Conservation (phyloP, 2,329 filamentous ascomycete genomes). For the Paracoccidioides lutzii region DNA sequence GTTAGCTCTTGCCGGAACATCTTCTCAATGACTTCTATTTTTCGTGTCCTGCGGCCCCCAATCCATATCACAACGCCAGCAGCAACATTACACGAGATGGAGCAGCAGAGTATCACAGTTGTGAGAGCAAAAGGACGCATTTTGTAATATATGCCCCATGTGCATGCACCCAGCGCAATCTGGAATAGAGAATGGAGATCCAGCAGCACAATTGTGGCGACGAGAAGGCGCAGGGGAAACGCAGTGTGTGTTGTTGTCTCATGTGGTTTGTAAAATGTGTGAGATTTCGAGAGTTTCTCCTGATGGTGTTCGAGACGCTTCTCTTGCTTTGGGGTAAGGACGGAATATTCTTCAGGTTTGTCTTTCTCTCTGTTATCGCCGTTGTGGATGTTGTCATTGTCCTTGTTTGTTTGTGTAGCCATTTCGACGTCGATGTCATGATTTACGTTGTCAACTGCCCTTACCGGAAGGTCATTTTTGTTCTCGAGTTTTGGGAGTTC, state of each 20-base stretch:
- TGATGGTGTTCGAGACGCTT: conserved; percentile 62
- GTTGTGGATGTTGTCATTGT: conserved; percentile 28
- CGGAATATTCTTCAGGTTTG: conserved; percentile 45
- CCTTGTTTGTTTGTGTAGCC: conserved; percentile 26
- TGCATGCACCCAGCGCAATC: conserved; percentile 63
- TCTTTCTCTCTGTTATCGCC: conserved; percentile 20
- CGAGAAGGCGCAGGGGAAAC: conserved; percentile 60
- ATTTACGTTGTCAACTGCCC: conserved; percentile 24
- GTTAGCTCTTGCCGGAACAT: conserved; percentile 68
- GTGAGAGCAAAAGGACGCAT: conserved; percentile 59
- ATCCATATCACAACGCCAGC: conserved; percentile 65
- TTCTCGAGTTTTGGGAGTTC: conserved; percentile 50
- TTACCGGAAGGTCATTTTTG: conserved; percentile 53
- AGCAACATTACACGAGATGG: conserved; percentile 63
- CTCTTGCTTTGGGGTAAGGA: conserved; percentile 55
- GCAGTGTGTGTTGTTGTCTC: conserved; percentile 71
- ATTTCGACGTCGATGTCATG: conserved; percentile 34
- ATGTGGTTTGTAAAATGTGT: conserved; percentile 82
- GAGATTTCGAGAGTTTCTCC: conserved; percentile 64
- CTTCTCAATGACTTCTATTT: conserved; percentile 72
- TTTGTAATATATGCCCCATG: conserved; percentile 65
- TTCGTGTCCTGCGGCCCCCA: conserved; percentile 63
- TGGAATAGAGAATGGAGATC: conserved; percentile 71
- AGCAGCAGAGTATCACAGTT: conserved; percentile 67
- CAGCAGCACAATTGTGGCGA: conserved; percentile 65